Conservation (phyloP, 441 rosid species). For the Aquilaria agallochum region DNA sequence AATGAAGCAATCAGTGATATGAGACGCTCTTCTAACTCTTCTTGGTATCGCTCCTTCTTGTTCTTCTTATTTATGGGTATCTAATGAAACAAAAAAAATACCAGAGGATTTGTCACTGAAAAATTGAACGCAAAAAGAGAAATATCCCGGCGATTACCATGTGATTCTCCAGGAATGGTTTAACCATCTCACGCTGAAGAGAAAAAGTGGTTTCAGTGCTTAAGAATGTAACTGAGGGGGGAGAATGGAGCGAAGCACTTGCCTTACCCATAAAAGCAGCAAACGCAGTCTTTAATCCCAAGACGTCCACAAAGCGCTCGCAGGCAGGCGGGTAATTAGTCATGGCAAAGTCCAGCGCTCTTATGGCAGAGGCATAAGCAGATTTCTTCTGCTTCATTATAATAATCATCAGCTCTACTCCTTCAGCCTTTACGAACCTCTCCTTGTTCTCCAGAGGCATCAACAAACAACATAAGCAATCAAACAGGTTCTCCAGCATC, state of each 20-base stretch:
- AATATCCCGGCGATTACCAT: neutral
- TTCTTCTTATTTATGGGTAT: constrained; percentile 84
- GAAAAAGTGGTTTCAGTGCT: neutral
- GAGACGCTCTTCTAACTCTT: constrained; percentile 88
- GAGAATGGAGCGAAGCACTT: constrained; percentile 38
- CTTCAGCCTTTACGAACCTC: constrained; percentile 94
- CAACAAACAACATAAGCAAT: constrained; percentile 82
- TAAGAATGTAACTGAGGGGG: neutral
- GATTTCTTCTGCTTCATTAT: constrained; percentile 98
- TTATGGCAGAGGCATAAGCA: constrained; percentile 89
- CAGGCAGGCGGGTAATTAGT: constrained; percentile 97
- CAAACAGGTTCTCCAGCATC: constrained; percentile 94
- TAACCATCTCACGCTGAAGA: too few species aligned
- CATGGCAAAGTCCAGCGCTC: constrained; percentile 96
- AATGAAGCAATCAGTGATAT: constrained; percentile 79
- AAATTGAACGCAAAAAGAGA: neutral
- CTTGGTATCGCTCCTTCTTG: constrained; percentile 79
- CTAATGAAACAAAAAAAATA: constrained; percentile 28
- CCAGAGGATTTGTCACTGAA: constrained; percentile 1
- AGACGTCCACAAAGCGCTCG: constrained; percentile 92
- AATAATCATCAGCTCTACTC: constrained; percentile 97
- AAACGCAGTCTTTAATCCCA: constrained; percentile 93
- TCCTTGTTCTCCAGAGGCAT: constrained; percentile 99
- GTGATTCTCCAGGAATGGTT: neutral
- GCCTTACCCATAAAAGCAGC: constrained; percentile 99